Evolutionary conservation across 331 rosid species (phyloP).

Genomic region (Rhamnella rubrinervis): DNA sequence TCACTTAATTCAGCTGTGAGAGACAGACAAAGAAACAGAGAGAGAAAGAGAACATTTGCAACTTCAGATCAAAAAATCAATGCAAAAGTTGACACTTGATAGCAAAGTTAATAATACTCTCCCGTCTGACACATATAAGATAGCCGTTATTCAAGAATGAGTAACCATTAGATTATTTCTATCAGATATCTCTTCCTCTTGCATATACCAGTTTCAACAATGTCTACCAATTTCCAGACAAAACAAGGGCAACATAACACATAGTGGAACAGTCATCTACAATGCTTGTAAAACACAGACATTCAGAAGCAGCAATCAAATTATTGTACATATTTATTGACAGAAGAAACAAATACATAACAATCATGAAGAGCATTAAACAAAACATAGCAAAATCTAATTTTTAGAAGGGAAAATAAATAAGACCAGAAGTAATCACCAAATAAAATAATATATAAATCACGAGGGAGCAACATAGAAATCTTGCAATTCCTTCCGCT

Average conservation of each 20-base stretch:
- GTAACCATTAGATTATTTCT: no score
- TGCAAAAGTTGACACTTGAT: no score
- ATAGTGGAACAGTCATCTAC: neutral
- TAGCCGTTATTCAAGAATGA: no score
- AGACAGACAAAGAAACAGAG: no score
- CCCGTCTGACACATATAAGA: no score
- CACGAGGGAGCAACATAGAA: neutral
- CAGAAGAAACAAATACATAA: neutral
- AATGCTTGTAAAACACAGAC: no score
- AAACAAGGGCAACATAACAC: neutral
- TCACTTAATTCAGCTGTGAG: no score
- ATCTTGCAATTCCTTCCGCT: constrained; percentile 46
- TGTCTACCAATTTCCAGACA: neutral
- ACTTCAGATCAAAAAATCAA: no score
- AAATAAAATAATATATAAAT: neutral
- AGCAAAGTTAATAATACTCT: no score
- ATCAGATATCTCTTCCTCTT: neutral
- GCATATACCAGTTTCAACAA: neutral
- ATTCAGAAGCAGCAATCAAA: no score
- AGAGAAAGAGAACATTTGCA: no score
- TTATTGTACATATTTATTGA: no score
- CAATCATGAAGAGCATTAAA: neutral
- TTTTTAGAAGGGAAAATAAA: neutral
- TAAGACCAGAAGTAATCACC: neutral
- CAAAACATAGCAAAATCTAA: neutral